phyloP scores from a whole-genome alignment of 495 filamentous ascomycete genomes.

The Hypomontagnella submonticulosa region DNA sequence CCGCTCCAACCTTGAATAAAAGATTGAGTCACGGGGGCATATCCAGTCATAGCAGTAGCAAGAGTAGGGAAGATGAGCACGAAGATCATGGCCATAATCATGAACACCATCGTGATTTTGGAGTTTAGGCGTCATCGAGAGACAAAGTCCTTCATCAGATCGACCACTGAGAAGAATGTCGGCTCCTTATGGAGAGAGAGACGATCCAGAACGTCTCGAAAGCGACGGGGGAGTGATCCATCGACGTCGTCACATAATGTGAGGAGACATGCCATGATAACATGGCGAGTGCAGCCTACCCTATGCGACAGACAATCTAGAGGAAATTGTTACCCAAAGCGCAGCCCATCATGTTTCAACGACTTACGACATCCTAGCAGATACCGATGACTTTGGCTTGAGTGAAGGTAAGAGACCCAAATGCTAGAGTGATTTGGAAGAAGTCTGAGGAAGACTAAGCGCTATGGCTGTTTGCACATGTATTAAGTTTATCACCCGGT shows the following conservation, averaged over 20 bases:
- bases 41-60: slow-evolving; percentile 46
- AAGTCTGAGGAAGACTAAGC: slow-evolving; percentile 22
- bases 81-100: slow-evolving; percentile 28
- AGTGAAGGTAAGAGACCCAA: slow-evolving; percentile 34
- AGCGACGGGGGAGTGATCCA: slow-evolving; percentile 38
- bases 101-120: slow-evolving; percentile 13
- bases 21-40: slow-evolving; percentile 24
- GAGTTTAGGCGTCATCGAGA: slow-evolving; percentile 15
- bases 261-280: slow-evolving; percentile 42
- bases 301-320: slow-evolving; percentile 28
- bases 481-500: slow-evolving; percentile 11
- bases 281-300: slow-evolving; percentile 31
- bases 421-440: slow-evolving; percentile 43
- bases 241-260: slow-evolving; percentile 26
- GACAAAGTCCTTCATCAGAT: slow-evolving; percentile 11
- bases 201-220: slow-evolving; percentile 35
- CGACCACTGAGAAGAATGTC: neutral
- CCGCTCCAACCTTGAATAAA: slow-evolving; percentile 21
- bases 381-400: slow-evolving; percentile 45
- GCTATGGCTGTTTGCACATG: slow-evolving; percentile 9
- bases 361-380: slow-evolving; percentile 46
- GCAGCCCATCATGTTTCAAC: neutral
- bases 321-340: neutral
- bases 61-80: slow-evolving; percentile 42
- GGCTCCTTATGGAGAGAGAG: slow-evolving; percentile 22